Evolutionary conservation across 352 stramenopile species (phyloP).

Genomic region (Phytophthora pistaciae): DNA sequence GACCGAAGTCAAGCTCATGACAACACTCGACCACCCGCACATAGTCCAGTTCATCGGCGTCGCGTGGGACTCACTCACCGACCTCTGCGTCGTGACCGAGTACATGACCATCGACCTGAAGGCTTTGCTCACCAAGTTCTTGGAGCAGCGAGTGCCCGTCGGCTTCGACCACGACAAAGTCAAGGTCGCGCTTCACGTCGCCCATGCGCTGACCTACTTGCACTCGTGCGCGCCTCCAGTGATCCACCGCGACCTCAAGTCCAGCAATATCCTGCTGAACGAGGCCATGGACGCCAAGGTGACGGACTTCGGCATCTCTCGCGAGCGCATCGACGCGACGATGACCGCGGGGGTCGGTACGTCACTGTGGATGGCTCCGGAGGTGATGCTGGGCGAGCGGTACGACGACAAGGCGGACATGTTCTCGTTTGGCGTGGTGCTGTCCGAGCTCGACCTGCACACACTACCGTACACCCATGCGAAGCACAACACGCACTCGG

Average conservation of each 20-base stretch:
- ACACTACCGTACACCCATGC: conserved; percentile 32
- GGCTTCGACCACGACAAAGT: conserved; percentile 39
- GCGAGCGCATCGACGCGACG: conserved; percentile 31
- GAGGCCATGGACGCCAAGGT: conserved; percentile 34
- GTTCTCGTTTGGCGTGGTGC: conserved; percentile 49
- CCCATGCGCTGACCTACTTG: conserved; percentile 45
- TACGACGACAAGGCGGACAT: conserved; percentile 53
- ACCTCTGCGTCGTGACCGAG: conserved; percentile 52
- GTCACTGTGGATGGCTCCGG: conserved; percentile 46
- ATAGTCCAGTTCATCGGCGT: conserved; percentile 60
- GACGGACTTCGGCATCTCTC: conserved; percentile 40
- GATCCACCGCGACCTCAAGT: conserved; percentile 35
- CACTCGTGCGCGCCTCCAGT: conserved; percentile 37
- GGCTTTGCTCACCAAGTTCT: conserved; percentile 34
- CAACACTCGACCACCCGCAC: conserved; percentile 35
- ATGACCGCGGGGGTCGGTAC: conserved; percentile 44
- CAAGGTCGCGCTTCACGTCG: conserved; percentile 35
- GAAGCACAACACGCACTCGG: conserved; percentile 23
- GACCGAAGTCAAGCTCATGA: conserved; percentile 38
- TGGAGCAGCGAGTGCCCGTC: conserved; percentile 28
- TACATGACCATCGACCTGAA: conserved; percentile 55
- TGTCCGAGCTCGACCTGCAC: conserved; percentile 42
- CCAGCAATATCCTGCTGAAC: conserved; percentile 36
- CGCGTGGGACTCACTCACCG: conserved; percentile 49
- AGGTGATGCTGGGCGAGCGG: conserved; percentile 39